Evolutionary conservation across 441 rosid genomes (phyloP).

Genomic region (Pelargonium myrrhifolium): DNA sequence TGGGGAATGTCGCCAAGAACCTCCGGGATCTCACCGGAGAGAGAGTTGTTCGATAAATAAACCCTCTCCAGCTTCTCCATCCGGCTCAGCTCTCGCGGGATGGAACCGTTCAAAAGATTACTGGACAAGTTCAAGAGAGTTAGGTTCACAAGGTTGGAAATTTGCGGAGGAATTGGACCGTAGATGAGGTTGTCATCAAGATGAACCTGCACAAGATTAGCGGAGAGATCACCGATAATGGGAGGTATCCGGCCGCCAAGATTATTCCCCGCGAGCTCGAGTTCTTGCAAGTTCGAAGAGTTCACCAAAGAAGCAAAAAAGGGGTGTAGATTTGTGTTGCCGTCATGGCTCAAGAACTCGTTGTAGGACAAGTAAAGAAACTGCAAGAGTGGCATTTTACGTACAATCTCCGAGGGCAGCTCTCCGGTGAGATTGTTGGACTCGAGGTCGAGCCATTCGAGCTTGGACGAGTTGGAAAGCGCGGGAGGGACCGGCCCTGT

Average conservation of each 20-base stretch:
- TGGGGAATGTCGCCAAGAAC: conserved; percentile 18
- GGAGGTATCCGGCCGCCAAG: conserved; percentile 40
- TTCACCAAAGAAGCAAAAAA: conserved; percentile 40
- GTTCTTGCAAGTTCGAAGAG: conserved; percentile 34
- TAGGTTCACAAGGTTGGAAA: conserved; percentile 20
- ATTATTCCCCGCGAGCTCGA: conserved; percentile 42
- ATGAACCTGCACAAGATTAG: conserved; percentile 4
- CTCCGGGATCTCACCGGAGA: conserved; percentile 25
- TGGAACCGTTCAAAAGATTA: conserved; percentile 26
- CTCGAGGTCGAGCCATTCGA: conserved; percentile 34
- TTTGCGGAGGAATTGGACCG: conserved; percentile 26
- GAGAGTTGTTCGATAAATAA: conserved; percentile 24
- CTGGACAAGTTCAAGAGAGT: conserved; percentile 22
- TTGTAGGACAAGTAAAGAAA: conserved; percentile 37
- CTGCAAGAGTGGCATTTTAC: conserved; percentile 16
- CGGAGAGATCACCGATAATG: conserved; percentile 35
- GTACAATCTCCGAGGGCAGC: conserved; percentile 34
- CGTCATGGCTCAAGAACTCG: conserved; percentile 31
- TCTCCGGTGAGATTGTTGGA: conserved; percentile 35
- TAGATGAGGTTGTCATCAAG: conserved; percentile 28
- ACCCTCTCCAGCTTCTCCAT: conserved; percentile 23
- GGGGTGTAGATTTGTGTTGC: conserved; percentile 36
- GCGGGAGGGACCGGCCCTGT: conserved; percentile 35
- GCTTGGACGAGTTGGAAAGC: conserved; percentile 27
- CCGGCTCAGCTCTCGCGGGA: conserved; percentile 18